A percentile compares a stretch with the other conserved stretches of the same genome.
These are phyloP conservation scores for Chytridium lagenaria DNA, from an alignment of 371 early-diverging fungal species.

Conservation along the genomic window DNA sequence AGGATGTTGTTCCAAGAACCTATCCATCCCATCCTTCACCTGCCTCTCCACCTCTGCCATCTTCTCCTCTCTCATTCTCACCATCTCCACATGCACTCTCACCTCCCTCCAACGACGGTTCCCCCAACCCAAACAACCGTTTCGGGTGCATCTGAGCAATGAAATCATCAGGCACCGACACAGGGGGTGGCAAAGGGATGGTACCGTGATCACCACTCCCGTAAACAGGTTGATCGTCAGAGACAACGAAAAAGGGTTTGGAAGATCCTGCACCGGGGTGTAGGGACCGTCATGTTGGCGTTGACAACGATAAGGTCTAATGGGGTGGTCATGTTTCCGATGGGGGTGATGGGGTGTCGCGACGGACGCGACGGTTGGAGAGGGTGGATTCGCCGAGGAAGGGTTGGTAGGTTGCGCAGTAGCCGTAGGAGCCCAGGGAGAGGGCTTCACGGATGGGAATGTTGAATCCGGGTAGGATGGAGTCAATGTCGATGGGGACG, in stretches of 20 bases:
- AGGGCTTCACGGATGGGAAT: slow-evolving; percentile 22
- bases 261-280: background rate
- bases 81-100: background rate
- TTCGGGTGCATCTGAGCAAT: slow-evolving; percentile 4
- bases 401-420: slow-evolving; percentile 5
- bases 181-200: background rate
- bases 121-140: background rate
- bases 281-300: background rate
- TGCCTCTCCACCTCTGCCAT: background rate
- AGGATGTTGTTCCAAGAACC: background rate
- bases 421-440: background rate
- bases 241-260: background rate
- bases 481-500: background rate
- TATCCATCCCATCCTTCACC: background rate
- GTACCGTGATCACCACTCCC: slow-evolving; percentile 10
- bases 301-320: background rate
- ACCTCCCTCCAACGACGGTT: background rate
- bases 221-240: background rate
- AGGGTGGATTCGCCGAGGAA: background rate
- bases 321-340: slow-evolving; percentile 9
- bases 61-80: background rate
- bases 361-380: slow-evolving; percentile 14
- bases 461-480: slow-evolving; percentile 30
- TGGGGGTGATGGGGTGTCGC: slow-evolving; percentile 21
- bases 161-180: background rate